These are phyloP conservation scores for Scheffersomyces lignosus DNA, from an alignment of 805 yeast species.

Conservation along the genomic window DNA sequence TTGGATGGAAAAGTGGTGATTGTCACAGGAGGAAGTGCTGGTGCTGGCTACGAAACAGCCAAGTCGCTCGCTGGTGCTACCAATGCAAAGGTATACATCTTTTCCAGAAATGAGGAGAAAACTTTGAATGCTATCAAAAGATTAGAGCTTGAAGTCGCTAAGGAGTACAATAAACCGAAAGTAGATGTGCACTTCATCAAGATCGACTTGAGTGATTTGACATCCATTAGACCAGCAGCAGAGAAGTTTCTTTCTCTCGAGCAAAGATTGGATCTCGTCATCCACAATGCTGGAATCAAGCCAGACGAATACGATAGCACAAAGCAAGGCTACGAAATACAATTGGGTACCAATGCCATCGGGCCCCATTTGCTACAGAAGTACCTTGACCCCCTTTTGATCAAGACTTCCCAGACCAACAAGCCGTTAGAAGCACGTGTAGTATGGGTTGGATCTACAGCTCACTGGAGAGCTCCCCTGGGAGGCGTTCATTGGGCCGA, in stretches of 20 bases:
- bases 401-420: constrained; percentile 26
- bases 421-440: constrained; percentile 33
- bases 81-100: constrained; percentile 33
- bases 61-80: constrained; percentile 27
- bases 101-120: constrained; percentile 36
- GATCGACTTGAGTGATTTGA: constrained; percentile 9
- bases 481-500: constrained; percentile 37
- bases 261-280: constrained; percentile 18
- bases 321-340: constrained; percentile 46
- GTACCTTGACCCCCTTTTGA: constrained; percentile 37
- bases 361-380: constrained; percentile 47
- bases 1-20: constrained; percentile 35
- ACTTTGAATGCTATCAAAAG: constrained; percentile 25
- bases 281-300: constrained; percentile 35
- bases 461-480: constrained; percentile 25
- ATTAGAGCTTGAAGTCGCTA: constrained; percentile 20
- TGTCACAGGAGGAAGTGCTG: constrained; percentile 42
- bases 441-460: constrained; percentile 47
- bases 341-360: constrained; percentile 47
- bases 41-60: constrained; percentile 30
- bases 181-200: constrained; percentile 6
- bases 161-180: constrained; percentile 12
- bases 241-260: constrained; percentile 14
- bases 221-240: constrained; percentile 22
- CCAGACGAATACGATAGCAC: constrained; percentile 37